Evolutionary conservation across 768 basidiomycete species (phyloP), one percentile per base, ranked within the genome.

Genomic region (Mycena crocata): DNA sequence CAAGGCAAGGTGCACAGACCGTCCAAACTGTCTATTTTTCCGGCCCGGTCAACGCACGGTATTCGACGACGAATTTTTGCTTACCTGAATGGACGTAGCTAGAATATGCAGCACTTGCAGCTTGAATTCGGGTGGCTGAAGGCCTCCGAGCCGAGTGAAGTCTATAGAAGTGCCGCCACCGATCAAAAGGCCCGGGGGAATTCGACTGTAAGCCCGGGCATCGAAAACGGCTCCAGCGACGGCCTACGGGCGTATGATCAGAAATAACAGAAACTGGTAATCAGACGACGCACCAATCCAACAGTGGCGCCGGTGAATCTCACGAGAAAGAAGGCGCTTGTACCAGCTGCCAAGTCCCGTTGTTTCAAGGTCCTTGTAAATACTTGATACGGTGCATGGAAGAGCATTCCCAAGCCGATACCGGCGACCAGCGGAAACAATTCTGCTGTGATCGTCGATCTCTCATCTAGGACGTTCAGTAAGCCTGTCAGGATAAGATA

Each of bases 291-390:
- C 76, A 93, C 93, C 80, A 95, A 78, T 66, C 93, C 93, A 40
- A 91, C 82, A 3, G 93, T 94, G 34, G 93, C 92, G 12, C 93
- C 93, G 39, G 93, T 94, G 79, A 95, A 95, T 46, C 93, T 86
- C 48, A 94, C 92, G 60, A 95, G 83, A 79, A 95, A 95, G 77
- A 95, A 95, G 14, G 93, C 93, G 73, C 93, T 91, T 13, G 94
- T 95, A 32, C 92, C 91, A 24, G 89, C 85, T 5, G 93, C 93
- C 56, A 94, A 76, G 69, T 94, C 90, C 50, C 85, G 80, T 9
- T 88, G 86, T 62, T 86, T 84, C 37, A 95, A 76, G 15, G 90
- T 87, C 64, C 84, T 85, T 52, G 87, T 87, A 74, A 95, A 92
- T 12, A 93, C 86, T 73, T 93, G 92, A 73, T 93, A 94, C 10